Conservation (phyloP, 139 green algal genomes). For the Parachlorella kessleri region DNA sequence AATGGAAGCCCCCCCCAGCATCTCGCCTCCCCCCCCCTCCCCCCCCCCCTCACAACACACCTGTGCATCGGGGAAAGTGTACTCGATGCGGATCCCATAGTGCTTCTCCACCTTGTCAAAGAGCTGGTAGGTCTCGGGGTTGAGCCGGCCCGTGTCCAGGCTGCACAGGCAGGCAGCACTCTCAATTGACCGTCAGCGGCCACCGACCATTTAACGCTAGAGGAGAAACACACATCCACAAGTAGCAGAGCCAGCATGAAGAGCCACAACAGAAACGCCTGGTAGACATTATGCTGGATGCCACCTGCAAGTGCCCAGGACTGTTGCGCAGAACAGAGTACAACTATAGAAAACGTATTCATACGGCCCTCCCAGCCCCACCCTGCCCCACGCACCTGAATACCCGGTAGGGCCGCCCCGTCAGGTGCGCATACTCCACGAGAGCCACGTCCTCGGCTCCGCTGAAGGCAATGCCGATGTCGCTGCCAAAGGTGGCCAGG, state of each 20-base stretch:
- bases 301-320: not conserved
- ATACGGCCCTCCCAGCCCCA: not conserved
- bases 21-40: not conserved
- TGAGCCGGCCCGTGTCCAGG: conserved; percentile 97
- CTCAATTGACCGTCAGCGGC: too few relatives aligned
- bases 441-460: conserved; percentile 97
- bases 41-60: conserved; percentile 11
- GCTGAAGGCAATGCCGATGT: conserved; percentile 94
- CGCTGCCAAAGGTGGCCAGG: conserved; percentile 83
- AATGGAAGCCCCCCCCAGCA: not conserved
- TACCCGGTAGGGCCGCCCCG: conserved; percentile 91
- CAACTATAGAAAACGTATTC: not conserved
- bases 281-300: not conserved
- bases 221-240: too few relatives aligned
- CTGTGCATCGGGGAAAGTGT: conserved; percentile 95
- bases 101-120: conserved; percentile 97
- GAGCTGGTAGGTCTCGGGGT: conserved; percentile 95
- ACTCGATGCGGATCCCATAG: conserved; percentile 98
- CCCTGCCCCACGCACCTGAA: conserved; percentile 72
- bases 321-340: not conserved
- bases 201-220: too few relatives aligned
- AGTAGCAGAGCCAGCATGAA: too few relatives aligned
- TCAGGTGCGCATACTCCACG: conserved; percentile 97
- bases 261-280: not conserved
- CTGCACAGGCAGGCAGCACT: conserved; percentile 45